phyloP scores from a whole-genome alignment of 2,329 filamentous ascomycete species.

The Calcarisporium arbuscula region DNA sequence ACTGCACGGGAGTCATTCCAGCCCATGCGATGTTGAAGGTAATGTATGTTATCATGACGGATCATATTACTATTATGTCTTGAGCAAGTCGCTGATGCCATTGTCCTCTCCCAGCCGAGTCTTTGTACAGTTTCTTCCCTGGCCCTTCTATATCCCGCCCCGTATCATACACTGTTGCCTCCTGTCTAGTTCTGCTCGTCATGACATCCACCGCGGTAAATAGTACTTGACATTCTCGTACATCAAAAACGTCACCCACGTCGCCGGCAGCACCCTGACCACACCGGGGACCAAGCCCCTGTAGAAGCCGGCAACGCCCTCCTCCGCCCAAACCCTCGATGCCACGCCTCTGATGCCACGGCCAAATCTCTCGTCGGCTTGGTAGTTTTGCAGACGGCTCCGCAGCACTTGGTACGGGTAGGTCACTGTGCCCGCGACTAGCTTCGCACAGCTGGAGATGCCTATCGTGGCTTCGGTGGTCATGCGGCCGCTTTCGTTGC shows the following conservation, averaged over 20 bases:
- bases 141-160: background rate
- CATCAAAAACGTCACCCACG: constrained; percentile 93
- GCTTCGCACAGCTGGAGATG: constrained; percentile 74
- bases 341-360: constrained; percentile 66
- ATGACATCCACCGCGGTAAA: constrained; percentile 40
- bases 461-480: constrained; percentile 72
- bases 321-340: constrained; percentile 66
- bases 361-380: constrained; percentile 68
- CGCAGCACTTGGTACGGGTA: constrained; percentile 95
- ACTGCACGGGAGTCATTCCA: too few species aligned
- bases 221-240: constrained; percentile 89
- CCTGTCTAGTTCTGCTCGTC: background rate
- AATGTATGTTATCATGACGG: too few species aligned
- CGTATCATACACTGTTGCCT: constrained; percentile 1
- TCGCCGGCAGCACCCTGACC: constrained; percentile 86
- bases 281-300: constrained; percentile 84
- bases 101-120: background rate
- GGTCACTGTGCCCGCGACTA: constrained; percentile 81
- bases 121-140: too few species aligned
- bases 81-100: too few species aligned
- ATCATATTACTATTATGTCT: too few species aligned
- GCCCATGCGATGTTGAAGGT: too few species aligned
- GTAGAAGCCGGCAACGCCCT: constrained; percentile 82
- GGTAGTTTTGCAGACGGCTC: constrained; percentile 82
- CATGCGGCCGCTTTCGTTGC: constrained; percentile 30